phyloP scores from a whole-genome alignment of 768 basidiomycete species.

The Cubamyces sp. region DNA sequence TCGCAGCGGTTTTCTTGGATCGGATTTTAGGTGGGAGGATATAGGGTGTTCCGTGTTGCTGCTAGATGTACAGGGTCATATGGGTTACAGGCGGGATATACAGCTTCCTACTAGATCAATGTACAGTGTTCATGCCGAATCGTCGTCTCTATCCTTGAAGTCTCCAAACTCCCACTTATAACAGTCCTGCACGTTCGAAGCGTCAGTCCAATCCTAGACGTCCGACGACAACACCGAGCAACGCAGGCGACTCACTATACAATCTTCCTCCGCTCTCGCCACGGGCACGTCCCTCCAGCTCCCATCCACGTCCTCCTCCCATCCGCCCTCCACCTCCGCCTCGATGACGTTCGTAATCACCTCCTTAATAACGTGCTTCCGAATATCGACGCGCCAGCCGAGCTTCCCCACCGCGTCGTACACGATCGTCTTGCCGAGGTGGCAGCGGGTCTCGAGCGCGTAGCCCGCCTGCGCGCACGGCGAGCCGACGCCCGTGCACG shows the following conservation, averaged over 20 bases:
- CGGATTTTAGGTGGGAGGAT: background rate
- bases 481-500: slow-evolving; percentile 54
- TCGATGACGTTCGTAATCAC: slow-evolving; percentile 59
- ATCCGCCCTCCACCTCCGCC: slow-evolving; percentile 46
- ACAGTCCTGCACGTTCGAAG: slow-evolving; percentile 57
- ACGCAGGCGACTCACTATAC: slow-evolving; percentile 49
- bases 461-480: slow-evolving; percentile 68
- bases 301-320: slow-evolving; percentile 43
- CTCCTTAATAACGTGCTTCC: slow-evolving; percentile 57
- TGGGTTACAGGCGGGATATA: slow-evolving; percentile 13
- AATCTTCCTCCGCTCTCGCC: slow-evolving; percentile 65
- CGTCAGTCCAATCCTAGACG: slow-evolving; percentile 9
- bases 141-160: slow-evolving; percentile 38
- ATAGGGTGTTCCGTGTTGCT: background rate
- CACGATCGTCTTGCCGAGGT: slow-evolving; percentile 63
- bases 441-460: slow-evolving; percentile 64
- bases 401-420: slow-evolving; percentile 70
- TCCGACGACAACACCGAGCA: too few relatives aligned
- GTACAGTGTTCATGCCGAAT: slow-evolving; percentile 14
- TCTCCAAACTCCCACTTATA: slow-evolving; percentile 76
- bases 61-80: slow-evolving; percentile 2
- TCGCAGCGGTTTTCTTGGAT: too few relatives aligned
- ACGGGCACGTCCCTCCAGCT: slow-evolving; percentile 53
- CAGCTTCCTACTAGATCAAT: slow-evolving; percentile 1
- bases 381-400: slow-evolving; percentile 62